Conservation (phyloP, 495 filamentous ascomycete species). For the Aspergillus homomorphus region DNA sequence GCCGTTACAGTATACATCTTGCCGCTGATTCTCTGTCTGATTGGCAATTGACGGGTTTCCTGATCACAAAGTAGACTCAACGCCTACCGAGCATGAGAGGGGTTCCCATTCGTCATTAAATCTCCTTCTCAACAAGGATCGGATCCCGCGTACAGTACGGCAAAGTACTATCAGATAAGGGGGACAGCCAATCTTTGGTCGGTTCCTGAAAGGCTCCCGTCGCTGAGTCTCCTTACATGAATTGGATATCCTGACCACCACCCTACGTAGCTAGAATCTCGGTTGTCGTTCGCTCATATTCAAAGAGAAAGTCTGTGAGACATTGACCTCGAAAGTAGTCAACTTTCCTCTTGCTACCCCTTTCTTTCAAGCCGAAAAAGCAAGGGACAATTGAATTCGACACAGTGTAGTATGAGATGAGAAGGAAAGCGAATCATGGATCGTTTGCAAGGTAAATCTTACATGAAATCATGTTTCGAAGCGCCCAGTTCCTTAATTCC, state of each 20-base stretch:
- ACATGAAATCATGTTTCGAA: not conserved
- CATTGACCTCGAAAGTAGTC: constrained; percentile 6
- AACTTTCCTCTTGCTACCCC: not conserved
- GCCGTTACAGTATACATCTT: not conserved
- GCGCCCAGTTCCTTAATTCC: not conserved
- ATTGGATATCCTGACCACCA: not conserved
- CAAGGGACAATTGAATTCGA: constrained; percentile 9
- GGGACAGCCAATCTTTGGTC: not conserved
- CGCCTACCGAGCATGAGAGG: not conserved
- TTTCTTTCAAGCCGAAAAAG: constrained; percentile 8
- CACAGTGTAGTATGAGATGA: not conserved
- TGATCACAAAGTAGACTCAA: not conserved
- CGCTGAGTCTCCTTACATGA: constrained; percentile 20
- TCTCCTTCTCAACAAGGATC: not conserved
- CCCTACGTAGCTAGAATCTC: not conserved
- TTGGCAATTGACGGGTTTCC: not conserved
- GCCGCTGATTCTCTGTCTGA: not conserved
- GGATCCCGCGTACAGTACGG: not conserved
- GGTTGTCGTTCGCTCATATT: not conserved
- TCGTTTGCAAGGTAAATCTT: not conserved
- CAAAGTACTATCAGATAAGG: constrained; percentile 1
- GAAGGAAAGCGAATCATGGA: too few species aligned
- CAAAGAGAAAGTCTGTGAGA: constrained; percentile 14
- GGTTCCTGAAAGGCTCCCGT: constrained; percentile 1
- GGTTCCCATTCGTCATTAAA: not conserved